phyloP scores from a whole-genome alignment of 352 stramenopile species.

The Globisporangium takayamanum region DNA sequence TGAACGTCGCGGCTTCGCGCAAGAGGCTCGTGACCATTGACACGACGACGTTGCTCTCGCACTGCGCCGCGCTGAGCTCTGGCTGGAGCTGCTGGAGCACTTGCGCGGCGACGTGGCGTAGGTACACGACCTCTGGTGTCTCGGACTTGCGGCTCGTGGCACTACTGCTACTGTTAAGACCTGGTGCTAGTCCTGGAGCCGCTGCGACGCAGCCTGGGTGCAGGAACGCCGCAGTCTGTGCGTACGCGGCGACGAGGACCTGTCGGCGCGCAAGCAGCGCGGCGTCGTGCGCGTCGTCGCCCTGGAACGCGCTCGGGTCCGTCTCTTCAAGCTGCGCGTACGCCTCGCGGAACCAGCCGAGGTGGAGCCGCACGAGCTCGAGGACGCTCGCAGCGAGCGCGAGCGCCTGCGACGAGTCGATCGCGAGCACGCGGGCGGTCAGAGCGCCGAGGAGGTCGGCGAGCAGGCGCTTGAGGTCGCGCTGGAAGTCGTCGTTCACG shows the following conservation, averaged over 20 bases:
- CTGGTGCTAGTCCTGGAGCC: conserved; percentile 4
- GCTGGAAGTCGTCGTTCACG: conserved; percentile 53
- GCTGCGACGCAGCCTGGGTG: conserved; percentile 51
- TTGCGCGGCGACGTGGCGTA: conserved; percentile 62
- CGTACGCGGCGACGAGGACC: conserved; percentile 45
- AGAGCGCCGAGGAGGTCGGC: conserved; percentile 55
- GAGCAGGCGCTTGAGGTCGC: conserved; percentile 58
- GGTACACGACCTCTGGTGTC: conserved; percentile 43
- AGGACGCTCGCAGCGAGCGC: conserved; percentile 52
- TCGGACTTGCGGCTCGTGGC: conserved; percentile 26
- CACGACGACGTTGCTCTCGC: conserved; percentile 52
- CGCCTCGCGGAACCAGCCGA: conserved; percentile 75
- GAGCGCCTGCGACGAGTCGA: conserved; percentile 63
- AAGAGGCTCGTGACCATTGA: conserved; percentile 63
- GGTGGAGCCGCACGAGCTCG: conserved; percentile 61
- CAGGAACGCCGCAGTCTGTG: conserved; percentile 53
- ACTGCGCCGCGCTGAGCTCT: conserved; percentile 37
- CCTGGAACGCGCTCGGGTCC: conserved; percentile 47
- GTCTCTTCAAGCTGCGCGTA: conserved; percentile 62
- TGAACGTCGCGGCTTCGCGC: conserved; percentile 55
- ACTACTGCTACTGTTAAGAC: background rate
- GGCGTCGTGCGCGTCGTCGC: conserved; percentile 43
- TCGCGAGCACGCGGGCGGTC: conserved; percentile 48
- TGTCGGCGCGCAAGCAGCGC: conserved; percentile 35
- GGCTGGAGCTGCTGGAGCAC: conserved; percentile 58